A percentile compares a stretch with the other conserved stretches of the same genome.
Conservation (phyloP, 2,329 filamentous ascomycete genomes). For the Epichloe gansuensis region DNA sequence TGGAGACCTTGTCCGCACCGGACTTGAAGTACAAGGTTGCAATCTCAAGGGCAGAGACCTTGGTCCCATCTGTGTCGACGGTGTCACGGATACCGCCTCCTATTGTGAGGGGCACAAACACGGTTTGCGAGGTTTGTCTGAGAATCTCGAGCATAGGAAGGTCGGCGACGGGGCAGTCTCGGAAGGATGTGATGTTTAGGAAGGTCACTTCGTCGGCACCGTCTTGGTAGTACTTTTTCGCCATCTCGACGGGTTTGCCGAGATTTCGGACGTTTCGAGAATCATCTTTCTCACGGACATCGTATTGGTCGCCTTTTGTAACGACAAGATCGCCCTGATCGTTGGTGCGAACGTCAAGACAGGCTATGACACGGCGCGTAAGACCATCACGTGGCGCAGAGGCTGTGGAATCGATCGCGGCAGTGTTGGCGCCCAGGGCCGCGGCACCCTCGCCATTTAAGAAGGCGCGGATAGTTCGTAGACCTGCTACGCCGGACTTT, state of each 20-base stretch:
- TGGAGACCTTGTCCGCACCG: slow-evolving; percentile 94
- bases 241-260: slow-evolving; percentile 94
- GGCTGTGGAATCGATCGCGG: slow-evolving; percentile 6
- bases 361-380: slow-evolving; percentile 89
- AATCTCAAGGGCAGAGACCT: slow-evolving; percentile 81
- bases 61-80: slow-evolving; percentile 74
- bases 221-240: slow-evolving; percentile 86
- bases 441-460: slow-evolving; percentile 56
- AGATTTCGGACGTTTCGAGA: slow-evolving; percentile 68
- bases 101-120: slow-evolving; percentile 92
- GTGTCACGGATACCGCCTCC: slow-evolving; percentile 93
- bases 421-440: slow-evolving; percentile 25
- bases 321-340: slow-evolving; percentile 92
- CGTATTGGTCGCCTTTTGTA: slow-evolving; percentile 97
- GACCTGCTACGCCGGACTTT: slow-evolving; percentile 83
- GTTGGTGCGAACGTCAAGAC: slow-evolving; percentile 88
- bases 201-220: slow-evolving; percentile 96
- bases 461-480: slow-evolving; percentile 77
- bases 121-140: slow-evolving; percentile 71
- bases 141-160: slow-evolving; percentile 93
- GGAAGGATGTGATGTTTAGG: slow-evolving; percentile 95
- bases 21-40: slow-evolving; percentile 96
- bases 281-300: slow-evolving; percentile 77
- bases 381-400: slow-evolving; percentile 48
- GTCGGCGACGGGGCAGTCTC: slow-evolving; percentile 85